Evolutionary conservation across 1,284 basidiomycete genomes (phyloP).

Genomic region (Takashimella koratensis): DNA sequence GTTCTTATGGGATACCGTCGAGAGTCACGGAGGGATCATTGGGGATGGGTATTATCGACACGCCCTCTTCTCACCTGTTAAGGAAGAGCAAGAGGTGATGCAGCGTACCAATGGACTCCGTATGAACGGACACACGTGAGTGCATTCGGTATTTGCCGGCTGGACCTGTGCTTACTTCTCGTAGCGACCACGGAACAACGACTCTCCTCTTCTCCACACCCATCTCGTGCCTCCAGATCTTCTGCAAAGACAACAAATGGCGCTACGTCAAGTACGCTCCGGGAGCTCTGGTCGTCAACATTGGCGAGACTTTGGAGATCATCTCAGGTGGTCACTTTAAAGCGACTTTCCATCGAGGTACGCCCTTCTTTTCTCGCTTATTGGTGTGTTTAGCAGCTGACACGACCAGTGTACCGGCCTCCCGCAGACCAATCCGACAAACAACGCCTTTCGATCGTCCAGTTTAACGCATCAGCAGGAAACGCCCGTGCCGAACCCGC

Average conservation of each 20-base stretch:
- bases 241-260: conserved; percentile 46
- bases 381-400: too few relatives aligned
- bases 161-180: too few relatives aligned
- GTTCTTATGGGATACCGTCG: conserved; percentile 47
- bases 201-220: conserved; percentile 47
- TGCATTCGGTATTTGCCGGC: too few relatives aligned
- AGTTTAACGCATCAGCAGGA: too few relatives aligned
- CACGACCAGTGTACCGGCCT: too few relatives aligned
- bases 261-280: conserved; percentile 39
- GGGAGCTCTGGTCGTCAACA: conserved; percentile 20
- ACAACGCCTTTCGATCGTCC: too few relatives aligned
- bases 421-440: too few relatives aligned
- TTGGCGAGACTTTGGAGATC: conserved; percentile 23
- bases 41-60: conserved; percentile 46
- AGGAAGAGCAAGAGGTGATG: conserved; percentile 31
- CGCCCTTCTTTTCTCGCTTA: too few relatives aligned
- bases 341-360: too few relatives aligned
- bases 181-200: conserved; percentile 47
- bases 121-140: conserved; percentile 41
- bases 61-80: conserved; percentile 47
- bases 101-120: conserved; percentile 43
- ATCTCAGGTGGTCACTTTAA: too few relatives aligned
- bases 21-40: conserved; percentile 33
- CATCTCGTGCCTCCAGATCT: conserved; percentile 46
- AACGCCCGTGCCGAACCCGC: too few relatives aligned